Evolutionary conservation across 768 basidiomycete genomes (phyloP).

Genomic region (Coprinopsis sp.): DNA sequence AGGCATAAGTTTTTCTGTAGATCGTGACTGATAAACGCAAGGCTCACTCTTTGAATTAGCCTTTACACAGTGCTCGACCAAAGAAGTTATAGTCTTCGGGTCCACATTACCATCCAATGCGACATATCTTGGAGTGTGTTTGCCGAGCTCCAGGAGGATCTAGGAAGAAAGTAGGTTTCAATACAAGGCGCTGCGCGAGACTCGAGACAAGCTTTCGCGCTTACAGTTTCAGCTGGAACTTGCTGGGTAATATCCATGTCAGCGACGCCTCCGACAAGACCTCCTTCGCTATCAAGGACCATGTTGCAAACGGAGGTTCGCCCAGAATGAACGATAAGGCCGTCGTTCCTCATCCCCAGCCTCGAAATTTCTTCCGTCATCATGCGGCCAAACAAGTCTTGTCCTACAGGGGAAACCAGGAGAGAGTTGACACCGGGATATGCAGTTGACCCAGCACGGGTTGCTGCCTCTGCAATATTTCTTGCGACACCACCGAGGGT

Average conservation of each 20-base stretch:
- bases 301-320: conserved; percentile 85
- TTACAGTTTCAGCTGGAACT: conserved; percentile 27
- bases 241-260: conserved; percentile 76
- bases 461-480: conserved; percentile 91
- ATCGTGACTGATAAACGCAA: neutral
- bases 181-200: no score
- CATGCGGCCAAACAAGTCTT: conserved; percentile 72
- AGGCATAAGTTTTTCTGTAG: no score
- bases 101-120: conserved; percentile 77
- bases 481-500: conserved; percentile 87
- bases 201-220: conserved; percentile 32
- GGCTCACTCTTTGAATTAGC: conserved; percentile 51
- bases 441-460: conserved; percentile 48
- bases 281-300: conserved; percentile 67
- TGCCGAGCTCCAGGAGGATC: conserved; percentile 47
- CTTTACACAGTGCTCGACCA: conserved; percentile 50
- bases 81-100: conserved; percentile 40
- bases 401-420: conserved; percentile 72
- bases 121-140: conserved; percentile 51
- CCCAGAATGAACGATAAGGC: conserved; percentile 39
- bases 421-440: conserved; percentile 38
- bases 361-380: conserved; percentile 50
- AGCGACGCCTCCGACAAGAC: conserved; percentile 80
- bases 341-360: conserved; percentile 81
- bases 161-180: no score